Evolutionary conservation across 805 yeast genomes (phyloP).

Genomic region (Danielia reshetovae): DNA sequence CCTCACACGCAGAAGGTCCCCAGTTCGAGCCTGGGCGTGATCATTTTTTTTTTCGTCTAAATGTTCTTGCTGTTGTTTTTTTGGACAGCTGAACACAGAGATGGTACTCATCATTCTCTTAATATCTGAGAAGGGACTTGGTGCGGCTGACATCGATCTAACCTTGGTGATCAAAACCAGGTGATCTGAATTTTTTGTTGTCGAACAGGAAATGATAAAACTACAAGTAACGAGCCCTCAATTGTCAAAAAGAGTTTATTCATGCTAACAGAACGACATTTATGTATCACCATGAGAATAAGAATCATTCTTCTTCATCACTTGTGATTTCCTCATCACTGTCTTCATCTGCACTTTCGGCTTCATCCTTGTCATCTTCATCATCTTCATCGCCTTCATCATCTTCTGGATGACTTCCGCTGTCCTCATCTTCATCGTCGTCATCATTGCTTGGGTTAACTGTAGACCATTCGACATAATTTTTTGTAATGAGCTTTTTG

Average conservation of each 20-base stretch:
- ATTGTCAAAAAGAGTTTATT: constrained; percentile 2
- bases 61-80: no score
- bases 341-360: constrained; percentile 9
- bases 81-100: no score
- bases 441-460: constrained; percentile 52
- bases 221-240: constrained; percentile 12
- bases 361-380: constrained; percentile 14
- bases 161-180: no score
- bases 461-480: constrained; percentile 69
- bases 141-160: no score
- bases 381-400: constrained; percentile 21
- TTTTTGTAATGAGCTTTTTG: constrained; percentile 48
- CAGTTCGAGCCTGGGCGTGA: constrained; percentile 22
- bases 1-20: constrained; percentile 23
- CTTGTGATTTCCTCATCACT: constrained; percentile 20
- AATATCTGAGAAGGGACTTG: no score
- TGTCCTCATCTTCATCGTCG: constrained; percentile 43
- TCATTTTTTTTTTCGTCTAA: constrained; percentile 10
- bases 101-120: no score
- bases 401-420: constrained; percentile 26
- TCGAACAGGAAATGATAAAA: no score
- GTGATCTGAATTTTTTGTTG: no score
- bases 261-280: constrained; percentile 1
- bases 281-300: constrained; percentile 6
- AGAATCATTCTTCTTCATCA: constrained; percentile 18